A percentile compares a stretch with the other conserved stretches of the same genome.
Evolutionary conservation across 2,329 filamentous ascomycete genomes (phyloP).

Genomic region (Colletotrichum lentis): DNA sequence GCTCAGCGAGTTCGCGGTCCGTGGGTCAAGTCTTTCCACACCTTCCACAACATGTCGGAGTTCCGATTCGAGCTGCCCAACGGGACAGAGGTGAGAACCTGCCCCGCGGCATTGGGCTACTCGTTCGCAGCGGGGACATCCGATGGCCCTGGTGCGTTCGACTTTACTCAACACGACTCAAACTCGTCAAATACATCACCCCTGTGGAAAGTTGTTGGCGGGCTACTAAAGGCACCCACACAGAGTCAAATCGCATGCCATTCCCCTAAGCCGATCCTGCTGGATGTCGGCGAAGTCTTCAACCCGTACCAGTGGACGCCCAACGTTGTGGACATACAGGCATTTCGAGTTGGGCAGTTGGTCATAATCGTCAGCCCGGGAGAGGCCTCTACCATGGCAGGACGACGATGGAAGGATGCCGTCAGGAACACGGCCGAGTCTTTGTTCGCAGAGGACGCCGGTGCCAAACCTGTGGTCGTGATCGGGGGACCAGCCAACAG

Average conservation of each 20-base stretch:
- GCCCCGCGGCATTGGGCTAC: slow-evolving; percentile 85
- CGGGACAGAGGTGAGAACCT: slow-evolving; percentile 75
- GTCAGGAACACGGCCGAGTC: slow-evolving; percentile 61
- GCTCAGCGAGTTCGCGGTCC: slow-evolving; percentile 65
- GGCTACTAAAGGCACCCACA: slow-evolving; percentile 73
- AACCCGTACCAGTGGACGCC: slow-evolving; percentile 84
- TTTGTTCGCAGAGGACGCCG: slow-evolving; percentile 52
- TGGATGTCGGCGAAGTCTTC: slow-evolving; percentile 82
- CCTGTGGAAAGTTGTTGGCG: slow-evolving; percentile 78
- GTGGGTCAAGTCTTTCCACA: slow-evolving; percentile 79
- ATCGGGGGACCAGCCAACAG: slow-evolving; percentile 88
- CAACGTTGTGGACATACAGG: slow-evolving; percentile 88
- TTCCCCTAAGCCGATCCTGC: slow-evolving; percentile 79
- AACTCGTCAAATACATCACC: slow-evolving; percentile 74
- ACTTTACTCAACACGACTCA: slow-evolving; percentile 86
- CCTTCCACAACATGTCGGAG: slow-evolving; percentile 78
- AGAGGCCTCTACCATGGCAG: slow-evolving; percentile 91
- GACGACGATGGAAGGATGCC: slow-evolving; percentile 82
- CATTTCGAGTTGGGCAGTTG: slow-evolving; percentile 82
- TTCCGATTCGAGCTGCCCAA: slow-evolving; percentile 78
- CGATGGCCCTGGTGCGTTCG: slow-evolving; percentile 86
- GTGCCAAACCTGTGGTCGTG: slow-evolving; percentile 72
- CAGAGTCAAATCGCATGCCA: slow-evolving; percentile 78
- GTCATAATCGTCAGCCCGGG: slow-evolving; percentile 86
- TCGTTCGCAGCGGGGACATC: slow-evolving; percentile 91